Evolutionary conservation across 768 basidiomycete species (phyloP), one percentile per base, ranked within the genome.

Genomic region (Imleria badia): DNA sequence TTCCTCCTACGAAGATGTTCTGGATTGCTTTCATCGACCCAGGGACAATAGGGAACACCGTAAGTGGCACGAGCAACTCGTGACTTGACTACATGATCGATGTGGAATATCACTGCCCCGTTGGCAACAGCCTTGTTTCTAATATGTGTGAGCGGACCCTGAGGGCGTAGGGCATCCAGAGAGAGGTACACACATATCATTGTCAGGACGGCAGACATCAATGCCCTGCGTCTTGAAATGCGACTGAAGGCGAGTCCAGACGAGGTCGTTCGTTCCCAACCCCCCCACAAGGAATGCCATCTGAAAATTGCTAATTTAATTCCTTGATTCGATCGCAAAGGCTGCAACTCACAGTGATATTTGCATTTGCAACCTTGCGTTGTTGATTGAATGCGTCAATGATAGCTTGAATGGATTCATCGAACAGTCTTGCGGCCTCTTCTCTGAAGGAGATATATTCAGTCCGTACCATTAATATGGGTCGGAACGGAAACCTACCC

Each of bases 221-320:
- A 61, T 47, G 10, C 49, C 40, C 13, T 15, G 36, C 2, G 0
- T 11, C 31, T 17, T 5, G 33, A 60, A 59, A 46, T 60, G 51
- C 1, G 52, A 51, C 35, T 40, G 40, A 15, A 62, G 43, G 6
- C 35, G 52, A 38, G 33, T 35, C 50, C 52, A 52, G 12, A 62
- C 43, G 31, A 39, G 49, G 13, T 55, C 40, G 11, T 56, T 63
- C 5, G 34, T 35, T 13, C 48, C 46, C 11, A 56, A 4, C 5
- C 60, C 60, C 8, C 58, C 60, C 1, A 61, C 58, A 6, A 60
- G 44, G 23, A 61, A 61, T 17, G 23, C 60, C 39, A 22, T 45
- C 59, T 60, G 15, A n/a, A 43, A 31, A 22, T 8, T 15, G 13
- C 13, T 26, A 6, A 15, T 34, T 33, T n/a, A 15, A 33, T 19